A percentile compares a stretch with the other conserved stretches of the same genome.
Evolutionary conservation across 225 moss, liverwort and hornwort species (phyloP).

Genomic region (Ulota crispa): DNA sequence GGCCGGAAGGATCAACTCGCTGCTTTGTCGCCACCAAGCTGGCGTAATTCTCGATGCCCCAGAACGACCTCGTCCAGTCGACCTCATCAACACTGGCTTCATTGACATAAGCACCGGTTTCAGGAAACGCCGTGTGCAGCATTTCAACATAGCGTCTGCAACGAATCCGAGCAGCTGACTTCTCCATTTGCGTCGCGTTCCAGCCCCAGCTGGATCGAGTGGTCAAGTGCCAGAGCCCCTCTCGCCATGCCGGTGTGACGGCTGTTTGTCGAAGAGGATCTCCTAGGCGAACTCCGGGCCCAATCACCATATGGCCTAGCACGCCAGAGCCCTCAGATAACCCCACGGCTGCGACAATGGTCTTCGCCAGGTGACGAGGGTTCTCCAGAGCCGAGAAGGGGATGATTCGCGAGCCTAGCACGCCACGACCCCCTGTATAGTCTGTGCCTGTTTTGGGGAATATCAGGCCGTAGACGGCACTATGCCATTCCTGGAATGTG

Average conservation of each 20-base stretch:
- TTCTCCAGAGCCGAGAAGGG: slow-evolving; percentile 28
- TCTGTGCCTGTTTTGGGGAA: slow-evolving; percentile 18
- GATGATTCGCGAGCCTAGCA: slow-evolving; percentile 36
- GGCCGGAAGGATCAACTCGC: slow-evolving; percentile 32
- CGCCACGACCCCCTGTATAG: not conserved
- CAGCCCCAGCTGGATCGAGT: slow-evolving; percentile 17
- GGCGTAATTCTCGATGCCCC: slow-evolving; percentile 35
- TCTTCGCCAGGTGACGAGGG: slow-evolving; percentile 35
- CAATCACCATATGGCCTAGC: slow-evolving; percentile 37
- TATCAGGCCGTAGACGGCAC: not conserved
- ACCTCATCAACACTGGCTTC: slow-evolving; percentile 33
- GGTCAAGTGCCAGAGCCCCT: slow-evolving; percentile 26
- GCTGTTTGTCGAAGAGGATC: slow-evolving; percentile 26
- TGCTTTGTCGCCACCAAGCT: slow-evolving; percentile 21
- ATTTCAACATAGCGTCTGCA: not conserved
- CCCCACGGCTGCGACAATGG: slow-evolving; percentile 23
- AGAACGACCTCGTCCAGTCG: slow-evolving; percentile 35
- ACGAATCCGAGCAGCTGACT: slow-evolving; percentile 3
- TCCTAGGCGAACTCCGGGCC: slow-evolving; percentile 40
- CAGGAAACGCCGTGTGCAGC: slow-evolving; percentile 35
- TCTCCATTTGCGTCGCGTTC: slow-evolving; percentile 23
- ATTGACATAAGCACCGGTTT: slow-evolving; percentile 31
- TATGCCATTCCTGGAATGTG: slow-evolving; percentile 41
- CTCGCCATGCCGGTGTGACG: slow-evolving; percentile 41
- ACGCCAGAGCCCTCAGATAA: not conserved